Evolutionary conservation across 2,329 filamentous ascomycete species (phyloP), one percentile per base, ranked within the genome.

Genomic region (Pseudogymnoascus sp.): DNA sequence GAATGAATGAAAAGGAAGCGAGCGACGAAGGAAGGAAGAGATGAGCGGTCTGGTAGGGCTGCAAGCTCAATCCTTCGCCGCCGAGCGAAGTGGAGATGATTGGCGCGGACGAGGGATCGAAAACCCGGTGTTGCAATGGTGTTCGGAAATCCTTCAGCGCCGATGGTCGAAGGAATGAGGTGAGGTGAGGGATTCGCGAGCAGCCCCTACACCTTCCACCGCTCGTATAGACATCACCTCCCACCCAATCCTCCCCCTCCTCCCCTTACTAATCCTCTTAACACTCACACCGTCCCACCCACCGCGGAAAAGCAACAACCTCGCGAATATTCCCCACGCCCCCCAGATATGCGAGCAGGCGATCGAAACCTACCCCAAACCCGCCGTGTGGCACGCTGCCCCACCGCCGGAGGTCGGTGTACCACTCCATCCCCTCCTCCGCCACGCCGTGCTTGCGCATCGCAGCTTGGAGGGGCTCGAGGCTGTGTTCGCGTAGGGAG

Each of bases 341-440:
- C 18, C 84, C 79, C 61, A 91, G 75, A 75, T 89, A 90, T 63
- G 83, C 82, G 67, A 90, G 68, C 62, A 90, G 78, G 59, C 88
- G 79, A 75, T 91, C 88, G 70, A 90, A 89, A 1, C 88, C 88
- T 44, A 90, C 72, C 2, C 88, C 88, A 73, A 89, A 91, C 0
- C 88, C 88, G 36, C 88, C 88, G 71, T 90, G 88, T 44, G 87
- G 87, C 38, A 87, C 85, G 69, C 83, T 88, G 31, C 88, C 88
- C 78, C 87, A 91, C 63, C 82, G 81, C 67, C 88, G 80, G 62
- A 91, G 76, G 70, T 91, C 88, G 36, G 85, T 75, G 73, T 90
- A 91, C 88, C 88, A 90, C 67, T 85, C 81, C 60, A 90, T 72
- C 65, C 76, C 75, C n/a, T 78, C 77, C 21, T 74, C 66, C 69